Evolutionary conservation across 257 asterid species (phyloP).

Genomic region (Penstemon barbatus): DNA sequence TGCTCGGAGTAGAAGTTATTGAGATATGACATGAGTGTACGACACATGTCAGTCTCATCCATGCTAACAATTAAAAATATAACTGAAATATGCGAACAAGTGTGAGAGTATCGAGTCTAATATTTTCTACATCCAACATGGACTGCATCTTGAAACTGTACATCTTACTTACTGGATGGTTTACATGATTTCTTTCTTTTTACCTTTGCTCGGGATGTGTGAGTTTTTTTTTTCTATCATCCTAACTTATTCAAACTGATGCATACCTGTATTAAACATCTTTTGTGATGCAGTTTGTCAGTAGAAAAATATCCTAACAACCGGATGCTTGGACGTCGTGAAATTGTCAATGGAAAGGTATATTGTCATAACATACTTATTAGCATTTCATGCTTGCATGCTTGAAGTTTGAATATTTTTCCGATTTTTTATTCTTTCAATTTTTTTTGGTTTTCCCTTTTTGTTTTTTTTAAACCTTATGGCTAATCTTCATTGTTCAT

Average conservation of each 20-base stretch:
- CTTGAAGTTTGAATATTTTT: slow-evolving; percentile 16
- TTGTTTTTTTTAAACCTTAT: slow-evolving; percentile 10
- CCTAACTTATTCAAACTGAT: slow-evolving; percentile 7
- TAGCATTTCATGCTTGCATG: slow-evolving; percentile 26
- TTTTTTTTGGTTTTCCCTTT: slow-evolving; percentile 1
- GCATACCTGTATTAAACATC: slow-evolving; percentile 9
- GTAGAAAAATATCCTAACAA: slow-evolving; percentile 82
- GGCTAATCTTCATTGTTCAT: slow-evolving; percentile 28
- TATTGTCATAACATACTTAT: slow-evolving; percentile 12
- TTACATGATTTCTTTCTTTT: background rate
- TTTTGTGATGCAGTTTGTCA: slow-evolving; percentile 58
- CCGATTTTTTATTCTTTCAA: background rate
- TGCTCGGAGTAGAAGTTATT: background rate
- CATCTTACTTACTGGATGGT: slow-evolving; percentile 16
- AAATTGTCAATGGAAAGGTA: slow-evolving; percentile 81
- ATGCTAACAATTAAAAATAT: background rate
- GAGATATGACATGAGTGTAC: background rate
- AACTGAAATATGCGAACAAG: background rate
- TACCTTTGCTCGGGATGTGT: slow-evolving; percentile 6
- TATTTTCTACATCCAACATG: background rate
- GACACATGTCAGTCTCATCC: background rate
- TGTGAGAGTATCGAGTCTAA: slow-evolving; percentile 13
- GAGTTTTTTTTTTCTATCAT: background rate
- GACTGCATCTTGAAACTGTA: slow-evolving; percentile 10
- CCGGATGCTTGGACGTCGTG: slow-evolving; percentile 88